Conservation (phyloP, 2,329 filamentous ascomycete genomes). For the Cladosporium sp. region DNA sequence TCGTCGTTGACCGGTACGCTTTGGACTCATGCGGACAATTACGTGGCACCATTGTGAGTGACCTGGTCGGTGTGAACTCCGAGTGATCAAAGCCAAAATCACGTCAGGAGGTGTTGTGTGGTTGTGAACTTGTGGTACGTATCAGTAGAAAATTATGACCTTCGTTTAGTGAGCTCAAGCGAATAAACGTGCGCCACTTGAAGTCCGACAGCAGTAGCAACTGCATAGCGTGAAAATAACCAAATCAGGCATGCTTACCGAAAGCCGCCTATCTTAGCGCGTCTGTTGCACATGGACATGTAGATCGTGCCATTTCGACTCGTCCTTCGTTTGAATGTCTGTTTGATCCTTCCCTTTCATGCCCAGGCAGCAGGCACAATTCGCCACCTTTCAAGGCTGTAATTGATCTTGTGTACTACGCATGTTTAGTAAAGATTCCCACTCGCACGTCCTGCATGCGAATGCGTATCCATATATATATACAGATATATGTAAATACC, state of each 20-base stretch:
- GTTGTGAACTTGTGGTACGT: neutral
- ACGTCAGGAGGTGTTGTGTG: neutral
- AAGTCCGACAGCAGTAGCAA: neutral
- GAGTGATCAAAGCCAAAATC: neutral
- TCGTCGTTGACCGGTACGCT: neutral
- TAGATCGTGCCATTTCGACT: neutral
- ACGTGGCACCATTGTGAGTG: neutral
- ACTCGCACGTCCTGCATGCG: neutral
- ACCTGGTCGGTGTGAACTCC: neutral
- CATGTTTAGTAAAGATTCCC: neutral
- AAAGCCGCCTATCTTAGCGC: neutral
- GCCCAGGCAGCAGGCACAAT: neutral
- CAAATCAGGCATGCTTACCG: neutral
- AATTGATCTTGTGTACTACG: neutral
- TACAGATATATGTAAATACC: neutral
- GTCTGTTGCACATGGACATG: neutral
- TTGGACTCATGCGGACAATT: neutral
- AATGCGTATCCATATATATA: neutral
- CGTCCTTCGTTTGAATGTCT: neutral
- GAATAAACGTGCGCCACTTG: neutral
- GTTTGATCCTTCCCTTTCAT: neutral
- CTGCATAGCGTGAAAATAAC: neutral
- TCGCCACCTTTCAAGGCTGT: neutral
- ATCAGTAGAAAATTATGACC: neutral
- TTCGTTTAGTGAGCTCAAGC: too few relatives aligned